Percentiles rank a stretch among this genome's conserved stretches.
phyloP scores from a whole-genome alignment of 208 protist species.

The Acanthamoeba divionensis region DNA sequence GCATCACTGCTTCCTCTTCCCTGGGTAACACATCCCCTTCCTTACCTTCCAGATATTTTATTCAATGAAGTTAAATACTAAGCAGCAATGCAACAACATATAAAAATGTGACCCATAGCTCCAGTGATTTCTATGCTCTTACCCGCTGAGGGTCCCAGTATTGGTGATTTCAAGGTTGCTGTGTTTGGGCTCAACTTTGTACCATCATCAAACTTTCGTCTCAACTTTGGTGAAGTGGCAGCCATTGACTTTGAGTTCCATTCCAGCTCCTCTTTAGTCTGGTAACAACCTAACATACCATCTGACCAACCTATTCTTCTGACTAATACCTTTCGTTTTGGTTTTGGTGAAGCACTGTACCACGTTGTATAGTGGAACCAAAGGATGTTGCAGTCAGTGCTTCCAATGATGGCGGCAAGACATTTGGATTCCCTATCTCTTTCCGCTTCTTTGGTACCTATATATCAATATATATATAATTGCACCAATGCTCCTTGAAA shows the following conservation, averaged over 20 bases:
- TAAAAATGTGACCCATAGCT: neutral
- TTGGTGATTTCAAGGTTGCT: constrained; percentile 62
- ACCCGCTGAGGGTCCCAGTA: constrained; percentile 15
- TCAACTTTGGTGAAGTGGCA: constrained; percentile 52
- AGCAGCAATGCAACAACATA: neutral
- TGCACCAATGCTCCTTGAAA: neutral
- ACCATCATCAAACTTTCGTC: constrained; percentile 56
- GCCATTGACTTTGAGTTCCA: constrained; percentile 67
- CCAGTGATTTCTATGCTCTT: constrained; percentile 11
- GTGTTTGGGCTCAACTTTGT: constrained; percentile 65
- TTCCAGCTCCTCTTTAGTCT: constrained; percentile 45
- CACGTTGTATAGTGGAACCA: neutral
- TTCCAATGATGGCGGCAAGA: constrained; percentile 62
- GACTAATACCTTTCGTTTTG: neutral
- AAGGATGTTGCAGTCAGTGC: constrained; percentile 40
- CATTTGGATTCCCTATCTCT: constrained; percentile 50
- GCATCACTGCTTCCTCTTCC: neutral
- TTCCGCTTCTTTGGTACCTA: constrained; percentile 62
- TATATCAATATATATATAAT: neutral
- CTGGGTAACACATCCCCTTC: neutral
- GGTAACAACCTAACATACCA: neutral
- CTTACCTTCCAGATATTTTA: neutral
- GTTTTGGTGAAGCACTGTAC: neutral
- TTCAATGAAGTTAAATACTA: neutral
- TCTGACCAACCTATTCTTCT: neutral